Evolutionary conservation across 768 basidiomycete species (phyloP).

Genomic region (Termitomyces sp.): DNA sequence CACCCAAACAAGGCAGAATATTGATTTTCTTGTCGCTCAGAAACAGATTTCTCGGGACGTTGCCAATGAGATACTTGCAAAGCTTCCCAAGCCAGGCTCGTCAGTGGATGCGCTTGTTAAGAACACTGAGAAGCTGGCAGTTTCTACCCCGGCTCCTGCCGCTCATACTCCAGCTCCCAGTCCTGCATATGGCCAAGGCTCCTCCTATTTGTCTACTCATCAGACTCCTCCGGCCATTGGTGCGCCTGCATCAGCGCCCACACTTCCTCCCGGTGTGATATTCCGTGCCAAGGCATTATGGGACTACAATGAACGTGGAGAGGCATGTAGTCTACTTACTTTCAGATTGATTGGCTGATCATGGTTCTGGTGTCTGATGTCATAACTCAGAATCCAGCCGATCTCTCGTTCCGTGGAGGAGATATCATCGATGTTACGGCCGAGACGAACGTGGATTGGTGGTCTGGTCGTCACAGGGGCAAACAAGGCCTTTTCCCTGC

Average conservation of each 20-base stretch:
- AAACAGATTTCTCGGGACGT: constrained; percentile 41
- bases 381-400: constrained; percentile 52
- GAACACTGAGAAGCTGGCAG: constrained; percentile 5
- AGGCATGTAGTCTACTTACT: constrained; percentile 36
- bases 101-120: neutral
- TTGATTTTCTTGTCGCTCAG: constrained; percentile 48
- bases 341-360: neutral
- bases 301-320: constrained; percentile 57
- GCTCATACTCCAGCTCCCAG: constrained; percentile 6
- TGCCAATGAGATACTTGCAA: constrained; percentile 38
- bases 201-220: neutral
- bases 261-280: constrained; percentile 16
- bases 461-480: constrained; percentile 65
- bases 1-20: constrained; percentile 47
- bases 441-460: constrained; percentile 82
- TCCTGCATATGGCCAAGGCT: neutral
- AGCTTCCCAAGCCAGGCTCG: constrained; percentile 23
- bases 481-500: constrained; percentile 71
- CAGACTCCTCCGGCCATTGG: constrained; percentile 4
- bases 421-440: constrained; percentile 70
- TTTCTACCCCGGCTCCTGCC: constrained; percentile 1
- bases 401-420: constrained; percentile 67
- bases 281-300: constrained; percentile 51
- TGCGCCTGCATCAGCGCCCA: neutral
- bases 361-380: neutral